Percentiles rank a stretch among this genome's conserved stretches.
Conservation (phyloP, 805 yeast genomes). For the Pichia nakasei region DNA sequence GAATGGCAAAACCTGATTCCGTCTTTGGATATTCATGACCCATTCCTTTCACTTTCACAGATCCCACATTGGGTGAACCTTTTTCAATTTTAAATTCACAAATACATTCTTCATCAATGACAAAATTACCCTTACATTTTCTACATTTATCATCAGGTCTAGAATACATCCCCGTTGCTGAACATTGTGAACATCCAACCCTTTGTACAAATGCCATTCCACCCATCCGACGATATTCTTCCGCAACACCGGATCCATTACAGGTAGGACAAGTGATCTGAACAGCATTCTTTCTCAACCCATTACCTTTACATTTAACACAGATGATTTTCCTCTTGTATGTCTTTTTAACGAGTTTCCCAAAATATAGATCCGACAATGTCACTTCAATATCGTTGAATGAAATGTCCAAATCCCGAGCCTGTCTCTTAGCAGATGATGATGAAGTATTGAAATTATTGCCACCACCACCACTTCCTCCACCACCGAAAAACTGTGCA, state of each 20-base stretch:
- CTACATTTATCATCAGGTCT: slow-evolving; percentile 68
- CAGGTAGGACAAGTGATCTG: slow-evolving; percentile 55
- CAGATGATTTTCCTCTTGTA: slow-evolving; percentile 69
- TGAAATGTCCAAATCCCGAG: slow-evolving; percentile 31
- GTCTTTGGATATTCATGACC: slow-evolving; percentile 74
- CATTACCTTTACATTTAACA: slow-evolving; percentile 63
- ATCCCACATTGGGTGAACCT: slow-evolving; percentile 60
- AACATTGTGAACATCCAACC: slow-evolving; percentile 58
- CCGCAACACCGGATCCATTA: slow-evolving; percentile 59
- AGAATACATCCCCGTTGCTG: slow-evolving; percentile 56
- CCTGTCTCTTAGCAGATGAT: not conserved
- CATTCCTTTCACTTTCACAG: slow-evolving; percentile 52
- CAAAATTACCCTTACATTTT: slow-evolving; percentile 58
- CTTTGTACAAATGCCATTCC: slow-evolving; percentile 63
- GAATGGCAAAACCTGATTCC: slow-evolving; percentile 65
- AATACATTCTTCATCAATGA: slow-evolving; percentile 55
- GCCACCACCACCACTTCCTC: slow-evolving; percentile 28
- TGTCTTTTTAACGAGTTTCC: slow-evolving; percentile 68
- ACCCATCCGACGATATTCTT: slow-evolving; percentile 57
- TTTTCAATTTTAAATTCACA: slow-evolving; percentile 69
- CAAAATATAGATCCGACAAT: slow-evolving; percentile 68
- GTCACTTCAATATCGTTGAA: slow-evolving; percentile 52
- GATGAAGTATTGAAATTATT: slow-evolving; percentile 1
- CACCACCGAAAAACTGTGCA: slow-evolving; percentile 18
- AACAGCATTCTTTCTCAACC: slow-evolving; percentile 55